Percentiles rank a stretch among this genome's conserved stretches.
These are phyloP conservation scores for Hyphodiscus hymeniophilus DNA, from an alignment of 495 filamentous ascomycete genomes.

Conservation along the genomic window DNA sequence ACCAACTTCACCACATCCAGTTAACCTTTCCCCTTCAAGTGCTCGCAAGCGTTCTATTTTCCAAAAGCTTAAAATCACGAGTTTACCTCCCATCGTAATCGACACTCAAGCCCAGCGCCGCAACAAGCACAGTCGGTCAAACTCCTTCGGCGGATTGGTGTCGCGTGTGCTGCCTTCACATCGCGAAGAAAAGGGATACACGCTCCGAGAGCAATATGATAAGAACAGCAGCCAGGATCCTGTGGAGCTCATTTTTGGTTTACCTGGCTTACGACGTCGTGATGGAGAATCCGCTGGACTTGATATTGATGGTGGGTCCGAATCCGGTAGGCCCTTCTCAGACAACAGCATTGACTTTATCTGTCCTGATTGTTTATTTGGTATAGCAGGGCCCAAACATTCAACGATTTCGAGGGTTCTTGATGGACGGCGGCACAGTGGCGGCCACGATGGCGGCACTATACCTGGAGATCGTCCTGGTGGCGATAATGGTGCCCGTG, in stretches of 20 bases:
- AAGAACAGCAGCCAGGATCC: slow-evolving; percentile 10
- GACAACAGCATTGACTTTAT: too few relatives aligned
- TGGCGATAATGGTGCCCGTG: too few relatives aligned
- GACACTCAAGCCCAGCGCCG: background rate
- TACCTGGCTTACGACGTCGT: background rate
- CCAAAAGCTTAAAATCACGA: background rate
- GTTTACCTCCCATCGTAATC: background rate
- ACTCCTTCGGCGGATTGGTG: slow-evolving; percentile 27
- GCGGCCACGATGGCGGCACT: too few relatives aligned
- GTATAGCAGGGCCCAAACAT: too few relatives aligned
- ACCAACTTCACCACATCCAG: slow-evolving; percentile 4
- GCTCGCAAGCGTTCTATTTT: too few relatives aligned
- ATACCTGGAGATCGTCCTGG: too few relatives aligned
- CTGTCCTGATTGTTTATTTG: too few relatives aligned
- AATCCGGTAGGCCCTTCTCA: too few relatives aligned
- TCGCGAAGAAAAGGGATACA: slow-evolving; percentile 35
- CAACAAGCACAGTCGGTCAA: slow-evolving; percentile 15
- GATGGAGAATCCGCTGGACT: too few relatives aligned
- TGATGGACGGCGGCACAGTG: too few relatives aligned
- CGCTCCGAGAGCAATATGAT: slow-evolving; percentile 21
- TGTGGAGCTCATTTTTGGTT: slow-evolving; percentile 6
- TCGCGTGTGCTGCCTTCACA: slow-evolving; percentile 32
- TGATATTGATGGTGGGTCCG: too few relatives aligned
- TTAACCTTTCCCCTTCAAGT: background rate
- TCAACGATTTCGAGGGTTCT: too few relatives aligned